Percentiles rank a stretch among this genome's conserved stretches.
Evolutionary conservation across 371 early-diverging fungal genomes (phyloP).

Genomic region (Mortierella sp.): DNA sequence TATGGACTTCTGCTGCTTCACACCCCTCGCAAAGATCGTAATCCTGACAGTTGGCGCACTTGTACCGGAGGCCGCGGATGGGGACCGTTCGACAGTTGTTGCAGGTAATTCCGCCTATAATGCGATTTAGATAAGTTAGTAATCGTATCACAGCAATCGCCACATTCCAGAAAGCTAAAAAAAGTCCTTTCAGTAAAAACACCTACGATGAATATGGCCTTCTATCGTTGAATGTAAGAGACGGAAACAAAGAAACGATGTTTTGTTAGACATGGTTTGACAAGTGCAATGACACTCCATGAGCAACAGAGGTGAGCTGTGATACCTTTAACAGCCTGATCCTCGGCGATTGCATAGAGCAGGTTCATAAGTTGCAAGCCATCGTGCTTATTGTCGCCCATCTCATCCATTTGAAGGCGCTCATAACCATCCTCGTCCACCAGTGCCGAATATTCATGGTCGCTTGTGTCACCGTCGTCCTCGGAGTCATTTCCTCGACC

Average conservation of each 20-base stretch:
- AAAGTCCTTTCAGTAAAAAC: neutral
- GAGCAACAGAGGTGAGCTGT: neutral
- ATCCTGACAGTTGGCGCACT: constrained; percentile 94
- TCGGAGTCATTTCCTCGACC: constrained; percentile 26
- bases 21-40: constrained; percentile 96
- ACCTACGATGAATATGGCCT: constrained; percentile 84
- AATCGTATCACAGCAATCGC: neutral
- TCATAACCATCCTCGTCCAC: constrained; percentile 53
- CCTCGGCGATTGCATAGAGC: constrained; percentile 90
- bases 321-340: constrained; percentile 87
- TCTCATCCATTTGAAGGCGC: constrained; percentile 42
- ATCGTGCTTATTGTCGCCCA: constrained; percentile 59
- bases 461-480: constrained; percentile 29
- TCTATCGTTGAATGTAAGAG: constrained; percentile 61
- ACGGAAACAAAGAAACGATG: neutral
- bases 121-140: constrained; percentile 12
- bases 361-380: constrained; percentile 78
- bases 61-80: constrained; percentile 92
- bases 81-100: constrained; percentile 90
- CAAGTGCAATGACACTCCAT: neutral
- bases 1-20: constrained; percentile 85
- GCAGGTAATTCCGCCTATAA: constrained; percentile 90
- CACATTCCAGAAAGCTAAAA: neutral
- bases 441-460: constrained; percentile 37
- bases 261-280: neutral